Base-by-base conservation (phyloP, 257 asterid genomes). In the Datura wrightii region DNA sequence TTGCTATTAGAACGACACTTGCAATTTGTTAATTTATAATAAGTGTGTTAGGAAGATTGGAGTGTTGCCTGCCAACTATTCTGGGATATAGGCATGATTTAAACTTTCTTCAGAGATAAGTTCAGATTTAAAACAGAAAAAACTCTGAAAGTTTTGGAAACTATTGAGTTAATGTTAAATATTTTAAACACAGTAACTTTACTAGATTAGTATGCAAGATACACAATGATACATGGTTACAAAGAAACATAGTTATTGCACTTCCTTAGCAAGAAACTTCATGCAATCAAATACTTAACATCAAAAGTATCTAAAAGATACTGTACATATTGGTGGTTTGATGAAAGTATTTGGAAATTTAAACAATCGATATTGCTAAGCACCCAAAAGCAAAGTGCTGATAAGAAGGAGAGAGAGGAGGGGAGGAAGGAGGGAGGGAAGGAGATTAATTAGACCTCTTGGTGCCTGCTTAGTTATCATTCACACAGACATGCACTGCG, bases 31-130 rank as follows among this genome's bases (percentile, higher is more conserved):
- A 74, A 48, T 74, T 24, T 74, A 50, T 24, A 24, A 13, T 48
- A 24, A 24, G 81, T 60, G 24, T 74, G 44, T 34, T 48, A 74
- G n/a, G 48, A 74, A 15, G 60, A 74, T 8, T 24, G 81, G 44
- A 48, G 81, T 74, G 60, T 74, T 48, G 81, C 60, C 81, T 13
- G 60, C 60, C 60, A 48, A 50, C 44, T 48, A 24, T 48, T 74
- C 24, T 24, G 13, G 81, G 80, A 11, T 24, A 50, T 74, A 74
- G 19, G 81, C 10, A 24, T 48, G 81, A 74, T 48, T 48, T 24
- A 8, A 50, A 24, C 10, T 48, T 24, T 74, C 59, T 69, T 69
- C 53, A 69, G 36, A 41, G 79, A 69, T 48, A 50, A 6, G 44
- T 48, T 48, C 80, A 19, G 41, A 74, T 24, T 74, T 11, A 74